These are phyloP conservation scores for Xerocomellus dryophilus DNA, from an alignment of 768 basidiomycete species.

Conservation along the genomic window DNA sequence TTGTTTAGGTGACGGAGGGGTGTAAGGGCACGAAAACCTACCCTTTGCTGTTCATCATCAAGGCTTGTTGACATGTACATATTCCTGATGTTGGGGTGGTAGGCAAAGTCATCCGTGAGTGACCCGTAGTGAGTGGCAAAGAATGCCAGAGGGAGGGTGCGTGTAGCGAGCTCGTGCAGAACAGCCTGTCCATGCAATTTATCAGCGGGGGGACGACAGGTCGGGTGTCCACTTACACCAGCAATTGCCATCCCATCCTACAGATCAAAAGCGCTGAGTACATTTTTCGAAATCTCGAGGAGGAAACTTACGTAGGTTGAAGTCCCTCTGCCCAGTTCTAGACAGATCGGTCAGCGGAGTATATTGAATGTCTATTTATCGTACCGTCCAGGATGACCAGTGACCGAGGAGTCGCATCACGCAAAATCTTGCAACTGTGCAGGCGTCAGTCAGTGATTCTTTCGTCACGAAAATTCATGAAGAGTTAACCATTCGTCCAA, in stretches of 20 bases:
- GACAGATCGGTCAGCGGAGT: conserved; percentile 9
- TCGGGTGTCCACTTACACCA: conserved; percentile 47
- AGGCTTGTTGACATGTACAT: conserved; percentile 97
- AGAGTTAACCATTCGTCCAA: conserved; percentile 84
- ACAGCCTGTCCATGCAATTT: conserved; percentile 58
- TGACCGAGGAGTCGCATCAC: conserved; percentile 91
- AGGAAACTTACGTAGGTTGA: conserved; percentile 73
- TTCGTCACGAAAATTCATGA: background rate
- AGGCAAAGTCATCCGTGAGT: conserved; percentile 88
- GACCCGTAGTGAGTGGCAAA: conserved; percentile 99
- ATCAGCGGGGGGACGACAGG: conserved; percentile 4
- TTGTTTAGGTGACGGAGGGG: background rate
- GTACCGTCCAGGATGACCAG: conserved; percentile 92
- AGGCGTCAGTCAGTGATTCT: background rate
- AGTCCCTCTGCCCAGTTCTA: conserved; percentile 93
- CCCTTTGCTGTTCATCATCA: conserved; percentile 88
- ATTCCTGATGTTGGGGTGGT: conserved; percentile 87
- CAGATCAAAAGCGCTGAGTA: conserved; percentile 12
- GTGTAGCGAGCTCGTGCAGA: conserved; percentile 90
- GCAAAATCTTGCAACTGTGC: conserved; percentile 82
- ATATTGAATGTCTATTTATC: conserved; percentile 18
- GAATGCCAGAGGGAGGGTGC: conserved; percentile 86
- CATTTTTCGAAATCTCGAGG: background rate
- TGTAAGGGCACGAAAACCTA: conserved; percentile 28
- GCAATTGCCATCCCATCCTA: conserved; percentile 99